A percentile compares a stretch with the other conserved stretches of the same genome.
Evolutionary conservation across 192 early-diverging fungal genomes (phyloP).

Genomic region (Allomyces macrogynus): DNA sequence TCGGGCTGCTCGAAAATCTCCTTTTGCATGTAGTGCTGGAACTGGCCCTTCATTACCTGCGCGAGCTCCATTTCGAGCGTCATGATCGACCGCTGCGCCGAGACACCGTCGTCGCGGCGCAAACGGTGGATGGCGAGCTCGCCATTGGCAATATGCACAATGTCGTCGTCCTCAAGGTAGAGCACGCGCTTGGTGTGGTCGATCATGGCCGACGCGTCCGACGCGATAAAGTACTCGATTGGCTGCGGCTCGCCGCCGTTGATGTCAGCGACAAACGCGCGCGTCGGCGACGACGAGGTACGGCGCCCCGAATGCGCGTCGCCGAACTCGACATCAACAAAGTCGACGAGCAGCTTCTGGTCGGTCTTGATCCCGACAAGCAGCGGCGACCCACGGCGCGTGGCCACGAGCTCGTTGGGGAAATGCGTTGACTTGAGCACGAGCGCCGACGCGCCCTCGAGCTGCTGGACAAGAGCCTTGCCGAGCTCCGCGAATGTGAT

Average conservation of each 20-base stretch:
- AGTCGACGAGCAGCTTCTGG: constrained; percentile 95
- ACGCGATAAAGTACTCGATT: constrained; percentile 96
- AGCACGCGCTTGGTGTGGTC: constrained; percentile 98
- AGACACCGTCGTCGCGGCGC: constrained; percentile 80
- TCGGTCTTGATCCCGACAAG: constrained; percentile 92
- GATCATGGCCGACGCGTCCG: constrained; percentile 92
- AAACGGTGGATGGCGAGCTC: constrained; percentile 97
- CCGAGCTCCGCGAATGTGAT: constrained; percentile 75
- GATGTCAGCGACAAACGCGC: constrained; percentile 76
- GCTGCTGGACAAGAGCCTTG: constrained; percentile 92
- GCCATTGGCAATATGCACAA: constrained; percentile 79
- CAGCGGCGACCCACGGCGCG: constrained; percentile 92
- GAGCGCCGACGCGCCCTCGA: constrained; percentile 94
- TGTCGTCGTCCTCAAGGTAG: constrained; percentile 96
- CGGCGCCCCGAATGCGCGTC: constrained; percentile 13
- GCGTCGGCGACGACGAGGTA: constrained; percentile 63
- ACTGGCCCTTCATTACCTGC: constrained; percentile 95
- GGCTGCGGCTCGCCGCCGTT: constrained; percentile 78
- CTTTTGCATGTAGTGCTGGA: constrained; percentile 99
- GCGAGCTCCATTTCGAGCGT: constrained; percentile 97
- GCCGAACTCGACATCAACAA: constrained; percentile 88
- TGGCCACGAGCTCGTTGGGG: constrained; percentile 83
- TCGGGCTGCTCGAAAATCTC: constrained; percentile 99
- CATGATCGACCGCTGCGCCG: constrained; percentile 85
- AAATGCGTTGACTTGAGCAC: constrained; percentile 88